These are phyloP conservation scores for Coleophoma cylindrospora DNA, from an alignment of 2,329 filamentous ascomycete species.

Conservation along the genomic window DNA sequence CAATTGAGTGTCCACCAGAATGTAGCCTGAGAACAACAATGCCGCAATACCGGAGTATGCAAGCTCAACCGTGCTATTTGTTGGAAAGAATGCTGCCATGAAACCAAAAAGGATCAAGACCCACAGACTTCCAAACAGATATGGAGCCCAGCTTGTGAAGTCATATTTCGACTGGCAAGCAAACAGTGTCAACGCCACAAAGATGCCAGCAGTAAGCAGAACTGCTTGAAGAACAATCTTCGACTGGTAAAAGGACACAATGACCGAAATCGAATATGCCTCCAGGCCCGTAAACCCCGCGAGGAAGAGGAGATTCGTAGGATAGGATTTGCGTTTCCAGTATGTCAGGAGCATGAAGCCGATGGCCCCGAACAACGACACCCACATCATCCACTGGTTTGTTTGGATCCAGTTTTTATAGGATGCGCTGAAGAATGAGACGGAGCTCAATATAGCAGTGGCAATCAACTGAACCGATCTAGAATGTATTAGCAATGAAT, in stretches of 20 bases:
- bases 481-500: neutral
- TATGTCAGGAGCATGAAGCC: constrained; percentile 82
- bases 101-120: constrained; percentile 88
- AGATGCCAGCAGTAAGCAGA: constrained; percentile 79
- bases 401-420: constrained; percentile 87
- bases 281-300: constrained; percentile 85
- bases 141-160: constrained; percentile 96
- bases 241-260: constrained; percentile 85
- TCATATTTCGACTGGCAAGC: constrained; percentile 98
- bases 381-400: constrained; percentile 79
- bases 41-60: constrained; percentile 78
- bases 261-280: constrained; percentile 88
- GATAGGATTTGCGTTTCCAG: constrained; percentile 95
- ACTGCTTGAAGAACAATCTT: constrained; percentile 86
- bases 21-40: constrained; percentile 89
- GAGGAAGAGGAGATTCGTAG: constrained; percentile 90
- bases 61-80: constrained; percentile 76
- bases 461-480: constrained; percentile 85
- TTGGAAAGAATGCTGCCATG: constrained; percentile 84
- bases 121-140: constrained; percentile 89
- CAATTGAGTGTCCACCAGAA: constrained; percentile 93
- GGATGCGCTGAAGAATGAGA: constrained; percentile 76
- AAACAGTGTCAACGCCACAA: constrained; percentile 76
- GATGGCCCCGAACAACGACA: constrained; percentile 79
- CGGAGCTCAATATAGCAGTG: constrained; percentile 72